These are phyloP conservation scores for Fusarium newnesense DNA, from an alignment of 2,329 filamentous ascomycete species.

Conservation along the genomic window DNA sequence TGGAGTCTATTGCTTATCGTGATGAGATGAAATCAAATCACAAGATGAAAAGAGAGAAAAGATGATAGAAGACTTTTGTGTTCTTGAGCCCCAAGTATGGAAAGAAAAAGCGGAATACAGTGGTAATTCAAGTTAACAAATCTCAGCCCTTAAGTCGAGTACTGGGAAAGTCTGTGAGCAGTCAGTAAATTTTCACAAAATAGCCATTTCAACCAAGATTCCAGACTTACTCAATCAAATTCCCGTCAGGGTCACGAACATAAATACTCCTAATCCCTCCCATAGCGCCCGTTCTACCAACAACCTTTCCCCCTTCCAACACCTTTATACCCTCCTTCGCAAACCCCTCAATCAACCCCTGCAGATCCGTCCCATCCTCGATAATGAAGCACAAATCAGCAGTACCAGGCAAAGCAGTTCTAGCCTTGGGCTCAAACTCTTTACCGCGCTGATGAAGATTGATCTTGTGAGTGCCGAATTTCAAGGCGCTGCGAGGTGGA, in stretches of 20 bases:
- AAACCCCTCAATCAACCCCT: conserved; percentile 56
- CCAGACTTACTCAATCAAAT: conserved; percentile 67
- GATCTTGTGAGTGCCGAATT: conserved; percentile 69
- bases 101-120: accelerated
- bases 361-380: conserved; percentile 56
- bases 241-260: conserved; percentile 69
- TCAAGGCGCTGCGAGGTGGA: conserved; percentile 59
- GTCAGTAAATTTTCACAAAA: not conserved
- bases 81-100: accelerated
- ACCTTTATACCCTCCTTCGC: conserved; percentile 58
- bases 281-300: conserved; percentile 65
- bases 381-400: conserved; percentile 70
- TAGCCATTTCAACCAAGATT: accelerated
- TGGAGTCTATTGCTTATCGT: not conserved
- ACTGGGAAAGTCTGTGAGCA: not conserved
- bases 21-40: too few species aligned
- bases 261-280: conserved; percentile 68
- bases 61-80: accelerated
- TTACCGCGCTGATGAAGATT: conserved; percentile 68
- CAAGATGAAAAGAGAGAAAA: too few species aligned
- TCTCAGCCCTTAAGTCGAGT: not conserved
- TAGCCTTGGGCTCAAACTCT: conserved; percentile 70
- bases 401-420: conserved; percentile 63
- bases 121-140: too few species aligned
- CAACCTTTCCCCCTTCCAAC: conserved; percentile 61